Conservation (phyloP, 306 rosid genomes). For the Adenanthera pavonina region DNA sequence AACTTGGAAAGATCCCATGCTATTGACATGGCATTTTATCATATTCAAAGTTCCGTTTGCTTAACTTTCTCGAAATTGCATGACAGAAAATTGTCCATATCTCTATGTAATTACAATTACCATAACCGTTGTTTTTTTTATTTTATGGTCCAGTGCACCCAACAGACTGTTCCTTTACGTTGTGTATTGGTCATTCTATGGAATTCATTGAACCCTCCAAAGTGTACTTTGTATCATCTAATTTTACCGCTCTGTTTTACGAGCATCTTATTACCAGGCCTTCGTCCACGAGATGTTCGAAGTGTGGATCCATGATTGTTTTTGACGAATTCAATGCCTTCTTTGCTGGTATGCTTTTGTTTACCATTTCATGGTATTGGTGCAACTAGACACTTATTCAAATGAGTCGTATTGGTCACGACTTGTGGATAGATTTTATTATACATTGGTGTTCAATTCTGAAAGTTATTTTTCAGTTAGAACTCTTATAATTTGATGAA, state of each 20-base stretch:
- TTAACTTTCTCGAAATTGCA: not conserved
- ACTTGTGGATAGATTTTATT: not conserved
- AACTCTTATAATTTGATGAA: not conserved
- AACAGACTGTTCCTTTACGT: not conserved
- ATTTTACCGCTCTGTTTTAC: constrained; percentile 28
- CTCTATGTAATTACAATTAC: constrained; percentile 12
- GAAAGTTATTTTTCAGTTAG: not conserved
- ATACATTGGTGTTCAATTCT: not conserved
- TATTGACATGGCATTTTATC: not conserved
- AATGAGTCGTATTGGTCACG: too few species aligned
- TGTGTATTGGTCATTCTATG: not conserved
- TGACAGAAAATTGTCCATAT: not conserved
- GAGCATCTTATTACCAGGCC: constrained; percentile 62
- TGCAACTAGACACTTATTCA: not conserved
- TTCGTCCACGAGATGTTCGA: constrained; percentile 95
- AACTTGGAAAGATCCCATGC: not conserved
- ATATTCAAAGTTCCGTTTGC: constrained; percentile 22
- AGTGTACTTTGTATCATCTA: not conserved
- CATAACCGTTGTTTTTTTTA: not conserved
- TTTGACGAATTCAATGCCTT: constrained; percentile 89
- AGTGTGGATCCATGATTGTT: constrained; percentile 97
- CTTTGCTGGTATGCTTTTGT: constrained; percentile 73
- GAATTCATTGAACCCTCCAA: not conserved
- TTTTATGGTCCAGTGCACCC: not conserved
- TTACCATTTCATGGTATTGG: not conserved